Percentiles rank a stretch among this genome's conserved stretches.
These are phyloP conservation scores for Starmera dryadoides DNA, from an alignment of 805 yeast genomes.

Conservation along the genomic window DNA sequence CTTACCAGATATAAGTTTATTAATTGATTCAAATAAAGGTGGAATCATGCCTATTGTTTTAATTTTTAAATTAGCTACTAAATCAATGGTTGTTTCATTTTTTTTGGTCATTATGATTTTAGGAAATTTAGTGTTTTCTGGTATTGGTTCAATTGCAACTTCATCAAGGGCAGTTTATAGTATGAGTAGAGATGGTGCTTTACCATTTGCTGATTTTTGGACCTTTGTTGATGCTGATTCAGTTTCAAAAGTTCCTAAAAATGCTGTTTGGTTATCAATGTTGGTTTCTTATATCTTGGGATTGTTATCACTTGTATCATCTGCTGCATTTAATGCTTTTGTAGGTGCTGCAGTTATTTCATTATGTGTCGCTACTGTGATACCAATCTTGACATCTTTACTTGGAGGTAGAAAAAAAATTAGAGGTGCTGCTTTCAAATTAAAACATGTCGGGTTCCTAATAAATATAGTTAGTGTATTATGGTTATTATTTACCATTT, in stretches of 20 bases:
- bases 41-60: conserved; percentile 74
- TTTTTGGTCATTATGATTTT: conserved; percentile 57
- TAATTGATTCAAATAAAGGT: conserved; percentile 56
- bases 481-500: conserved; percentile 53
- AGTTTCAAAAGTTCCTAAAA: conserved; percentile 56
- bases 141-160: conserved; percentile 73
- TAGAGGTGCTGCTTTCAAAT: conserved; percentile 61
- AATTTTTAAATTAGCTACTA: conserved; percentile 64
- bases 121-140: conserved; percentile 69
- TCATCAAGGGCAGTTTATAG: conserved; percentile 79
- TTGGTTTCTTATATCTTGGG: conserved; percentile 54
- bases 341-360: conserved; percentile 78
- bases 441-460: conserved; percentile 56
- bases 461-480: conserved; percentile 50
- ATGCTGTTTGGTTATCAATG: conserved; percentile 62
- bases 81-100: conserved; percentile 61
- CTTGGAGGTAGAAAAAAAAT: conserved; percentile 53
- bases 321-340: conserved; percentile 76
- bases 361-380: conserved; percentile 66
- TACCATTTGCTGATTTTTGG: conserved; percentile 63
- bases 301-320: conserved; percentile 56
- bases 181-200: conserved; percentile 76
- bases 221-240: conserved; percentile 51
- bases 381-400: conserved; percentile 62
- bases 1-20: conserved; percentile 52